Conservation (phyloP, 2,329 filamentous ascomycete species). For the Metarhizium sp. region DNA sequence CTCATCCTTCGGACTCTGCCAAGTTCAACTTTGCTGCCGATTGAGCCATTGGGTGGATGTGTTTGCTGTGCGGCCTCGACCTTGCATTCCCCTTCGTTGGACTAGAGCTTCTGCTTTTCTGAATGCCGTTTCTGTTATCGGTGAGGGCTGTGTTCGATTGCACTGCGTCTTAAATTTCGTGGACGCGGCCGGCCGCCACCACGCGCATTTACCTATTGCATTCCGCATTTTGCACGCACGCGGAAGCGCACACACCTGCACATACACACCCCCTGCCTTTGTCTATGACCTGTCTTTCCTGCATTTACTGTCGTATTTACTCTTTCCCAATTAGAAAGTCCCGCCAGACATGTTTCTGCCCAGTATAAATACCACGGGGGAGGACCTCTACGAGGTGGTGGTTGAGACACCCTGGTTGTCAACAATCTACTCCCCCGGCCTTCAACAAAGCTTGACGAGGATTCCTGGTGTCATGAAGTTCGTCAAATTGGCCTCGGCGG, state of each 20-base stretch:
- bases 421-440: neutral
- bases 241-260: neutral
- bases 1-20: too few species aligned
- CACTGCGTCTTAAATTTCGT: neutral
- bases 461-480: constrained; percentile 12
- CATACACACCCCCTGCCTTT: neutral
- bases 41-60: too few species aligned
- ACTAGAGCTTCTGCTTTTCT: too few species aligned
- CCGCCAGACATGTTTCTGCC: constrained; percentile 5
- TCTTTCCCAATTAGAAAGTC: neutral
- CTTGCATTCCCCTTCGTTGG: too few species aligned
- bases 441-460: constrained; percentile 6
- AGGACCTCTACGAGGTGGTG: constrained; percentile 3
- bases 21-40: too few species aligned
- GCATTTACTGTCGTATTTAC: neutral
- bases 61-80: too few species aligned
- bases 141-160: neutral
- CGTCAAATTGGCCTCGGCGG: constrained; percentile 10
- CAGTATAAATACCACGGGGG: constrained; percentile 9
- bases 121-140: too few species aligned
- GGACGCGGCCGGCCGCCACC: neutral
- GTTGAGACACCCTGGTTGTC: constrained; percentile 3
- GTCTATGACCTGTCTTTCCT: neutral
- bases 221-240: neutral
- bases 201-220: neutral